Percentiles rank a stretch among this genome's conserved stretches.
Conservation (phyloP, 176 grass and related monocot species). For the Puya raimondii region DNA sequence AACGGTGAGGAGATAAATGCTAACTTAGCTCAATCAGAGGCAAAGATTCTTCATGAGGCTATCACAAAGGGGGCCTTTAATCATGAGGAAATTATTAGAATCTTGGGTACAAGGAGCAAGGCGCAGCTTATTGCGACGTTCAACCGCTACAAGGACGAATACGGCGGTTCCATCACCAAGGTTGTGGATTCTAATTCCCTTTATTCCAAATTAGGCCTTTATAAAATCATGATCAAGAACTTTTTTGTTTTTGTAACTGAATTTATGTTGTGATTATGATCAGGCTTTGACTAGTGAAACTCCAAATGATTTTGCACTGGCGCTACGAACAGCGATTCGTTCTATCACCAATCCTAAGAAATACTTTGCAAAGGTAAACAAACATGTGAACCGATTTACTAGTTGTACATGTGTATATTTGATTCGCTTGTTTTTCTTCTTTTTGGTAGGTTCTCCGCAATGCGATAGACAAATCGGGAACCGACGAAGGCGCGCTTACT, state of each 20-base stretch:
- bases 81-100: constrained; percentile 54
- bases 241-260: background rate
- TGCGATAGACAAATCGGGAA: constrained; percentile 28
- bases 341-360: constrained; percentile 38
- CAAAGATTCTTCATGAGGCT: constrained; percentile 36
- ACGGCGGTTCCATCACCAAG: constrained; percentile 45
- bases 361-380: constrained; percentile 58
- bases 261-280: constrained; percentile 1
- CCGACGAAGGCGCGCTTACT: constrained; percentile 52
- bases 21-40: constrained; percentile 43
- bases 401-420: background rate
- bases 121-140: constrained; percentile 64
- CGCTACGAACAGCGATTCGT: constrained; percentile 32
- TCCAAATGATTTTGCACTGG: constrained; percentile 33
- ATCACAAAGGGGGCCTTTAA: constrained; percentile 22
- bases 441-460: constrained; percentile 33
- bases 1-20: constrained; percentile 45
- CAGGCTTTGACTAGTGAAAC: constrained; percentile 36
- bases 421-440: background rate
- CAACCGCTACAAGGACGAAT: constrained; percentile 45
- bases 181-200: constrained; percentile 14
- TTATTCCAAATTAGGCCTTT: background rate
- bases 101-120: constrained; percentile 73
- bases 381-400: background rate
- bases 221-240: background rate